Percentiles rank a stretch among this genome's conserved stretches.
Evolutionary conservation across 139 green algal genomes (phyloP).

Genomic region (Spirogloea muscicola): DNA sequence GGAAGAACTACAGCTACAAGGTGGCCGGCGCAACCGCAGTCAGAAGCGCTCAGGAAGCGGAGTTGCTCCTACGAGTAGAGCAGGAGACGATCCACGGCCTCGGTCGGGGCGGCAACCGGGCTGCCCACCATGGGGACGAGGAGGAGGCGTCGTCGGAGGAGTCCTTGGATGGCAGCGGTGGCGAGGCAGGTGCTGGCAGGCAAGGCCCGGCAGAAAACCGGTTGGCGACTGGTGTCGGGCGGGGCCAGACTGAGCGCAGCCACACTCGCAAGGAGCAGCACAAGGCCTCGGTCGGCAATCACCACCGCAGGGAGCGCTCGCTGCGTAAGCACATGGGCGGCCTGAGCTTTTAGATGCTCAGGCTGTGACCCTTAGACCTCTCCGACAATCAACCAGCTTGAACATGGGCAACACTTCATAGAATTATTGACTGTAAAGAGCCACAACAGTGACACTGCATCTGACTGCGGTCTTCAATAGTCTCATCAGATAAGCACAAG

Average conservation of each 20-base stretch:
- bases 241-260: background rate
- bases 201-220: background rate
- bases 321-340: conserved; percentile 27
- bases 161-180: background rate
- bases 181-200: background rate
- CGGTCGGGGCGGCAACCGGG: conserved; percentile 35
- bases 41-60: conserved; percentile 20
- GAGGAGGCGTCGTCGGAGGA: conserved; percentile 14
- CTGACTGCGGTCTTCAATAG: too few species aligned
- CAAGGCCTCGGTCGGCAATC: conserved; percentile 27
- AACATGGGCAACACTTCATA: too few species aligned
- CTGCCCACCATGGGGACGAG: conserved; percentile 4
- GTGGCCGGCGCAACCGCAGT: conserved; percentile 28
- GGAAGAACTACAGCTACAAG: conserved; percentile 52
- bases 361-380: too few species aligned
- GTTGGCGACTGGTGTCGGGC: background rate
- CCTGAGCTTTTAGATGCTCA: too few species aligned
- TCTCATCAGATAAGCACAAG: too few species aligned
- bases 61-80: conserved; percentile 16
- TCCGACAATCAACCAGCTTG: too few species aligned
- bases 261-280: conserved; percentile 35
- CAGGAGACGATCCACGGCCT: conserved; percentile 37
- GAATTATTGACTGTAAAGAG: too few species aligned
- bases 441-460: too few species aligned
- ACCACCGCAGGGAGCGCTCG: conserved; percentile 27